These are phyloP conservation scores for Eleusine coracana DNA, from an alignment of 176 grass and related monocot species.

Conservation along the genomic window DNA sequence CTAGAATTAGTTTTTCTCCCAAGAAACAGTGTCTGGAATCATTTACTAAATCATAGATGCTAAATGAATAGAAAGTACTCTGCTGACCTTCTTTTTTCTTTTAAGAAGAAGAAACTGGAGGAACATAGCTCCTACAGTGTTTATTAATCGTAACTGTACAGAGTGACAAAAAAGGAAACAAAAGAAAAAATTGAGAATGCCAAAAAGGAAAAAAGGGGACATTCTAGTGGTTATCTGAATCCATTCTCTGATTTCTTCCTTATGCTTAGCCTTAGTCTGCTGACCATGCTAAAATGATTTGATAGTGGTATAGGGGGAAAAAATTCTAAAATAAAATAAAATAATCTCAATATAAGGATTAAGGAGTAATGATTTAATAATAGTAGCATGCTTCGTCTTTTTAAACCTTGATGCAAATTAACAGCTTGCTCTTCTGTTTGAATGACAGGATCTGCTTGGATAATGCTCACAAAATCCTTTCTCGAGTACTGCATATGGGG, in stretches of 20 bases:
- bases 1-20: not conserved
- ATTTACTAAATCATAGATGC: not conserved
- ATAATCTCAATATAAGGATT: not conserved
- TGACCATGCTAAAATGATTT: slow-evolving; percentile 21
- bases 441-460: slow-evolving; percentile 82
- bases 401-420: not conserved
- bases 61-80: not conserved
- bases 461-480: slow-evolving; percentile 79
- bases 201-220: no score
- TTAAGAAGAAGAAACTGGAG: no score
- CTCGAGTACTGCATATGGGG: slow-evolving; percentile 90
- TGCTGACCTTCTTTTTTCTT: not conserved
- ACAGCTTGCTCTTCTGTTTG: not conserved
- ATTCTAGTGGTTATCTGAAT: no score
- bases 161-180: no score
- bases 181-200: no score
- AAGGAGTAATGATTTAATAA: not conserved
- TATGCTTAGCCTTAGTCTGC: not conserved
- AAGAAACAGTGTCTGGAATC: not conserved
- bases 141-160: no score
- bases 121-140: no score
- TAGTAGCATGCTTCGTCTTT: not conserved
- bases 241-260: no score
- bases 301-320: not conserved
- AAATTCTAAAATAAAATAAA: not conserved